Evolutionary conservation across 192 early-diverging fungal species (phyloP), one percentile per base, ranked within the genome.

Genomic region (Umbelopsis sp.): DNA sequence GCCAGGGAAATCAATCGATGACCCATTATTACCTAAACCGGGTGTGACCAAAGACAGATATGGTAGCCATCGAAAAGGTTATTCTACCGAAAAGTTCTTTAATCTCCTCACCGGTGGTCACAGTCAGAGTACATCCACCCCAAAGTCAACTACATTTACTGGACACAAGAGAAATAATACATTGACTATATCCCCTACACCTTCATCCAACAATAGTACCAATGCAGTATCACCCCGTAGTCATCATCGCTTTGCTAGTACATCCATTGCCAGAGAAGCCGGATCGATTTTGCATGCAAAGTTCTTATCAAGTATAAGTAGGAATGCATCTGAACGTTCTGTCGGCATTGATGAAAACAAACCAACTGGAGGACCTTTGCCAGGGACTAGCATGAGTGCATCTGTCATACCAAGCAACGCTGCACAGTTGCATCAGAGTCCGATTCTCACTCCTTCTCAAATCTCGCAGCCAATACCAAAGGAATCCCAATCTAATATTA

Each of bases 221-320:
- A 52, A 2, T 24, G 36, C 54, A n/a, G n/a, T n/a, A n/a, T n/a
- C 25, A 32, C 24, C 54, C 21, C 26, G 12, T 10, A 32, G 12
- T 14, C 56, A 62, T 62, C 14, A 26, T 62, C 56, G 56, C 0
- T 62, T 62, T 62, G 31, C 14, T 20, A 62, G 56, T 20, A n/a
- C 20, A 1, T 62, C 56, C 12, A 31, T 36, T 51, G 29, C 47
- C 2, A 9, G 36, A 9, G 71, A 20, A 22, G 65, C 71, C 0
- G 69, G 72, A 1, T 78, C 77, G 6, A 78, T 78, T 38, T 38
- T 78, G 34, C 77, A 78, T 43, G 72, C 72, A 8, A 78, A 78
- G 25, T 78, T 78, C 26, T 68, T 74, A 8, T 78, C 77, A 4
- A 78, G 77, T 50, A 59, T 78, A n/a, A 62, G 56, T 31, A n/a